phyloP scores from a whole-genome alignment of 148 eudicot genomes.

The Arbutus unedo region DNA sequence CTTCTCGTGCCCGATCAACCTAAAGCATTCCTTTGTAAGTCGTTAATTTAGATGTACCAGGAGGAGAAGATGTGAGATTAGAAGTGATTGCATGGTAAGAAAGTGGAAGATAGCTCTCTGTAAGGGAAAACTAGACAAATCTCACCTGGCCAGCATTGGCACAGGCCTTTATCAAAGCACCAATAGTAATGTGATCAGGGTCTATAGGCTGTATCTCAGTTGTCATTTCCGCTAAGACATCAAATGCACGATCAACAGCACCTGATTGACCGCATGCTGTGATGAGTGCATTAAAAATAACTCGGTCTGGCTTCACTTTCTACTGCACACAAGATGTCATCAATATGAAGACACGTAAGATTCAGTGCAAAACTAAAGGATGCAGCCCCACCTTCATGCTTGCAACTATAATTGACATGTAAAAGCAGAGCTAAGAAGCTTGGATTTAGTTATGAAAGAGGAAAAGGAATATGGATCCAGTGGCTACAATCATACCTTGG shows the following conservation, averaged over 20 bases:
- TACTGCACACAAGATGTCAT: conserved; percentile 62
- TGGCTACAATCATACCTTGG: conserved; percentile 57
- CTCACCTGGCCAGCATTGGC: conserved; percentile 84
- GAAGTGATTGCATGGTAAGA: not conserved
- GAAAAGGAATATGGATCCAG: not conserved
- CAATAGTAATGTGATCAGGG: conserved; percentile 93
- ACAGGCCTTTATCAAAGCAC: conserved; percentile 94
- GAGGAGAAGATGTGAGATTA: not conserved
- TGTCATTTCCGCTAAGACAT: conserved; percentile 86
- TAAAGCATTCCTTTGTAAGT: conserved; percentile 23
- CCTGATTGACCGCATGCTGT: conserved; percentile 97
- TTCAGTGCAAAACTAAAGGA: conserved; percentile 16
- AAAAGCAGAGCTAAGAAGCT: not conserved
- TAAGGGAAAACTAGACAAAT: conserved; percentile 16
- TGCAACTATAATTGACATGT: conserved; percentile 9
- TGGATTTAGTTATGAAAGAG: not conserved
- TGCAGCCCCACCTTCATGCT: conserved; percentile 2
- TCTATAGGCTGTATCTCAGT: conserved; percentile 70
- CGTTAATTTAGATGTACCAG: not conserved
- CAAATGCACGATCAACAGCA: conserved; percentile 98
- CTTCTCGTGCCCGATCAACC: conserved; percentile 79
- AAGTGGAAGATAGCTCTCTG: conserved; percentile 7
- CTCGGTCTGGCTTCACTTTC: conserved; percentile 99
- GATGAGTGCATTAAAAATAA: conserved; percentile 95
- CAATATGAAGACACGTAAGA: conserved; percentile 29